Base-by-base conservation (phyloP, 2,329 filamentous ascomycete genomes). In the Fusarium sp. region DNA sequence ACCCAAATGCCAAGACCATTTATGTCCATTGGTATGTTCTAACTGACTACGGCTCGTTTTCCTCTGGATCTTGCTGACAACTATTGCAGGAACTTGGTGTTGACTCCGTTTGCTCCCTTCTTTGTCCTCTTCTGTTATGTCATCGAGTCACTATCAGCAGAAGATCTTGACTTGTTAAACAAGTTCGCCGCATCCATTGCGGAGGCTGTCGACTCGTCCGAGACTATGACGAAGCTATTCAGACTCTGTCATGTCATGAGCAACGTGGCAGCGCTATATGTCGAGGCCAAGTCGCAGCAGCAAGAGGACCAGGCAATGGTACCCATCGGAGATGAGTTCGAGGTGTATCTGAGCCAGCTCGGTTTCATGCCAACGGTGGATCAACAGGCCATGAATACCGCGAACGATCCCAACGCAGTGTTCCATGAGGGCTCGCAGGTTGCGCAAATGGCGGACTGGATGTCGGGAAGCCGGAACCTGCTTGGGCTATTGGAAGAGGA, bases 401-500 rank as follows among this genome's bases (percentile, higher is more conserved):
- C 61, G 5, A 57, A 54, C 14, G 67, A 79, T 31, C 69, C 76
- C 16, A 76, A 70, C 36, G 74, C 67, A 18, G 66, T 74, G 8
- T 69, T 71, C 6, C 63, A 70, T 5, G 79, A 80, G n/a, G 80
- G 65, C 64, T 74, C 79, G 9, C 82, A 82, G 67, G 77, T 79
- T n/a, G 76, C 86, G 35, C 87, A 90, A 54, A 81, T 92, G 68
- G 88, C 89, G 3, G 90, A 91, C 70, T 93, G 91, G 91, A 92
- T 92, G 74, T 90, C 89, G 5, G 90, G 91, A 2, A 92, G 90
- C 68, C 86, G 88, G 64, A 91, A 92, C 75, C 89, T 93, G 83
- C 87, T 93, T 84, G 90, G 89, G 0, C 77, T 93, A 66, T 80
- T 93, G 78, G 91, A 93, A 77, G 89, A 92, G 67, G 91, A 92